A percentile compares a stretch with the other conserved stretches of the same genome.
Conservation (phyloP, 2,329 filamentous ascomycete species). For the Grosmannia huntii region DNA sequence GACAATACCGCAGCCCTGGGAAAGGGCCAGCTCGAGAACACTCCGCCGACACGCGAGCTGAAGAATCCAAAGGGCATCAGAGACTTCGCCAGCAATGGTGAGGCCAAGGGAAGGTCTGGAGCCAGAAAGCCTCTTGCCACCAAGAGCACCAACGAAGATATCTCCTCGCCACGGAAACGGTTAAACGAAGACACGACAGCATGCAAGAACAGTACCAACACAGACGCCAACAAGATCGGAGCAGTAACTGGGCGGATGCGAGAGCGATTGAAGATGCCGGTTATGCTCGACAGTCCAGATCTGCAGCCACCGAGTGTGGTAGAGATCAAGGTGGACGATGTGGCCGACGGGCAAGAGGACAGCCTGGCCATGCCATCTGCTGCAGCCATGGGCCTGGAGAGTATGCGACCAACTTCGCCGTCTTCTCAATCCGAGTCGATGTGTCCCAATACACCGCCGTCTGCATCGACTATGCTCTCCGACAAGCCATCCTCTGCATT, state of each 20-base stretch:
- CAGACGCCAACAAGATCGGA: constrained; percentile 7
- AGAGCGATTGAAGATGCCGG: constrained; percentile 13
- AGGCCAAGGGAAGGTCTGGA: constrained; percentile 13
- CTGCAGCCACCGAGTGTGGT: constrained; percentile 6
- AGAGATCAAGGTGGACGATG: neutral
- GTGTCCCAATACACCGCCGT: constrained; percentile 8
- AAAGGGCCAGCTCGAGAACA: constrained; percentile 10
- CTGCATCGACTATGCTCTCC: constrained; percentile 13
- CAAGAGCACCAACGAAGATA: constrained; percentile 48
- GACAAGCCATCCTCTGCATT: constrained; percentile 24
- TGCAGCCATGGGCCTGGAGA: neutral
- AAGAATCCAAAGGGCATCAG: constrained; percentile 32
- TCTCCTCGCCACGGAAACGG: constrained; percentile 44
- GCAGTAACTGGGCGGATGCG: constrained; percentile 1
- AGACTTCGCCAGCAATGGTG: constrained; percentile 24
- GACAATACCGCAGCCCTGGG: constrained; percentile 16
- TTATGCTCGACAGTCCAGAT: constrained; percentile 18
- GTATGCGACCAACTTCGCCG: neutral
- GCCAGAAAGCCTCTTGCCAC: constrained; percentile 36
- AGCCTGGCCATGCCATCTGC: constrained; percentile 18
- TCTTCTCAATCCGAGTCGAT: neutral
- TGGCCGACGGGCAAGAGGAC: neutral
- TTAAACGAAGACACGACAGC: constrained; percentile 14
- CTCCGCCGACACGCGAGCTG: constrained; percentile 8
- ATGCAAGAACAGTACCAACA: neutral